phyloP scores from a whole-genome alignment of 345 rosid genomes.

The Eucalyptus regnans region DNA sequence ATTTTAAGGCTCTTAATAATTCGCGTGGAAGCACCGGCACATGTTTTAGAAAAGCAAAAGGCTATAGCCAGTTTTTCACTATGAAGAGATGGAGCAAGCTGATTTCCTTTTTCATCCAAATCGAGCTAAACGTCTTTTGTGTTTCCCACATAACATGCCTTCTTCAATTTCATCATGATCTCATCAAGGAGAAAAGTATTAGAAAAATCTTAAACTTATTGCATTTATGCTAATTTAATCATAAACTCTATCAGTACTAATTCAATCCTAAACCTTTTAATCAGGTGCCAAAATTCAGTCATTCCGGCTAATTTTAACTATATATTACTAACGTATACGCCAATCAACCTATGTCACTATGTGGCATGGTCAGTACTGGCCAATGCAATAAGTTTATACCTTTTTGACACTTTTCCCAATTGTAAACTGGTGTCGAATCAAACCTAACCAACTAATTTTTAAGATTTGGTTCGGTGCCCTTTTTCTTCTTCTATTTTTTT shows the following conservation, averaged over 20 bases:
- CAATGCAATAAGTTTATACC: too few species aligned
- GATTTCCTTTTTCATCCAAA: constrained; percentile 21
- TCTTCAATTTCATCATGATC: constrained; percentile 24
- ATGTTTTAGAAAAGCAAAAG: constrained; percentile 3
- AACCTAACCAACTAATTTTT: too few species aligned
- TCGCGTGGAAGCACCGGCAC: neutral
- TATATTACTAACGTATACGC: accelerated
- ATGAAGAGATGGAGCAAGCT: neutral
- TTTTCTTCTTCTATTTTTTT: too few species aligned
- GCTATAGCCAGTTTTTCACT: constrained; percentile 9
- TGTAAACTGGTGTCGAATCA: accelerated
- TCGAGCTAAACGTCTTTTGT: constrained; percentile 31
- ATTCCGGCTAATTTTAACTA: too few species aligned
- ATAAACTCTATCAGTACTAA: too few species aligned
- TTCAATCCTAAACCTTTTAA: too few species aligned
- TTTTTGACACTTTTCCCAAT: too few species aligned
- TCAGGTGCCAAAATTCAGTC: accelerated
- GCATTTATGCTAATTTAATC: too few species aligned
- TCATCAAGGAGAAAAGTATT: constrained; percentile 6
- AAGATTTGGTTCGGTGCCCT: too few species aligned
- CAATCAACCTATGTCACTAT: too few species aligned
- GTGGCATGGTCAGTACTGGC: too few species aligned
- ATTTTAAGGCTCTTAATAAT: constrained; percentile 4
- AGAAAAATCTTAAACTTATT: too few species aligned
- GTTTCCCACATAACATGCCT: constrained; percentile 28